A percentile compares a stretch with the other conserved stretches of the same genome.
These are phyloP conservation scores for Phoenix dactylifera DNA, from an alignment of 176 grass and related monocot species.

Conservation along the genomic window DNA sequence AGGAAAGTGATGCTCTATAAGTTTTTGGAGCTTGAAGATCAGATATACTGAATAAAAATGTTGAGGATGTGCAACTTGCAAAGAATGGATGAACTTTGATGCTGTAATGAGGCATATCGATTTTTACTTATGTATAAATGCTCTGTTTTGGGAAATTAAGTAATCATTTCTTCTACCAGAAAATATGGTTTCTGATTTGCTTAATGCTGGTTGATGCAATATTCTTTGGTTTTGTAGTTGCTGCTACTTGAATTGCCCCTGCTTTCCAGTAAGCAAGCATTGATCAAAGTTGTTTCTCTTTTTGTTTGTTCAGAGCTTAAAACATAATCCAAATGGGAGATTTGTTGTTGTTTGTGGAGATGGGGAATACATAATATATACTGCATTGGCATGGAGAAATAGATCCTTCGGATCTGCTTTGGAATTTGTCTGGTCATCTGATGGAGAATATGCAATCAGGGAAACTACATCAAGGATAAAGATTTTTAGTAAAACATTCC, in stretches of 20 bases:
- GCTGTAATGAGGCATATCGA: too few species aligned
- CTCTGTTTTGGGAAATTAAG: background rate
- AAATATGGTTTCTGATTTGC: too few species aligned
- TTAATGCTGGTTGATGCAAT: too few species aligned
- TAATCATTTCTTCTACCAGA: too few species aligned
- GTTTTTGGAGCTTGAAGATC: too few species aligned
- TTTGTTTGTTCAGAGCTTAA: slow-evolving; percentile 71
- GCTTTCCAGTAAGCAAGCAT: too few species aligned
- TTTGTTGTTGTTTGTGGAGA: slow-evolving; percentile 99
- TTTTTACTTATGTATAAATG: background rate
- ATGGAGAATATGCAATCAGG: slow-evolving; percentile 87
- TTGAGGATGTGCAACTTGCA: too few species aligned
- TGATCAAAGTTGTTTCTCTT: background rate
- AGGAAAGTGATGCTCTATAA: too few species aligned
- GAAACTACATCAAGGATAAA: slow-evolving; percentile 97
- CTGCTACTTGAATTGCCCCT: too few species aligned
- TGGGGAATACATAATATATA: slow-evolving; percentile 96
- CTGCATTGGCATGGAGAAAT: slow-evolving; percentile 95
- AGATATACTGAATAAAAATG: too few species aligned
- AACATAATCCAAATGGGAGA: slow-evolving; percentile 94
- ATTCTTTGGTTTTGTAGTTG: too few species aligned
- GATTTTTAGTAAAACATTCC: slow-evolving; percentile 82
- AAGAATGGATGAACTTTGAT: too few species aligned
- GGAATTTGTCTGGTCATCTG: slow-evolving; percentile 90
- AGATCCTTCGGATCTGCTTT: slow-evolving; percentile 90